Evolutionary conservation across 371 early-diverging fungal genomes (phyloP).

Genomic region (Syncephalastrum sp.): DNA sequence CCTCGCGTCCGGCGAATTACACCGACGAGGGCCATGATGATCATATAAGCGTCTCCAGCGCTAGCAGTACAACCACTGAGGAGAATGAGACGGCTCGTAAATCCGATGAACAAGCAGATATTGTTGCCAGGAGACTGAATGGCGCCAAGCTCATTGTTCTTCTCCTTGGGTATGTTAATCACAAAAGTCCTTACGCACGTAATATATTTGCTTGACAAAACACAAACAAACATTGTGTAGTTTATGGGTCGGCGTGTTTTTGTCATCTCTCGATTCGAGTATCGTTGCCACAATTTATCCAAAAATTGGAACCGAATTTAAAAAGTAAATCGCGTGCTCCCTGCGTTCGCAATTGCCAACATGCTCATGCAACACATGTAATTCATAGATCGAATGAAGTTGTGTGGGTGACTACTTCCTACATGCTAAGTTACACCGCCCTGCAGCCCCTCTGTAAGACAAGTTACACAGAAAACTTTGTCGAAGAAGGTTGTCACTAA

Average conservation of each 20-base stretch:
- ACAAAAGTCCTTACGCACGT: not conserved
- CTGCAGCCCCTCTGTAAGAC: constrained; percentile 72
- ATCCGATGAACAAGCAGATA: constrained; percentile 14
- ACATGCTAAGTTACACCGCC: constrained; percentile 73
- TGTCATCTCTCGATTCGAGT: constrained; percentile 75
- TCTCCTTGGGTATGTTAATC: constrained; percentile 26
- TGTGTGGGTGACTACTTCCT: constrained; percentile 76
- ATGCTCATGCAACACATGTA: not conserved
- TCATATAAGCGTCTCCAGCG: constrained; percentile 16
- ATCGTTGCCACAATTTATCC: constrained; percentile 80
- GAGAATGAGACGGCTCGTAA: not conserved
- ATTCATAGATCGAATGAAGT: constrained; percentile 41
- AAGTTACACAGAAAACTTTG: no score
- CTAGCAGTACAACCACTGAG: constrained; percentile 14
- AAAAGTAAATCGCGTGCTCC: constrained; percentile 24
- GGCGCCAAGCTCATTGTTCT: constrained; percentile 34
- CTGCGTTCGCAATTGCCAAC: no score
- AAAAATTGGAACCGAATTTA: constrained; percentile 75
- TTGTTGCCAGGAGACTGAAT: constrained; percentile 30
- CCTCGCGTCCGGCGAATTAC: not conserved
- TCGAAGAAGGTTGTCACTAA: not conserved
- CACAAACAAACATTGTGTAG: constrained; percentile 14
- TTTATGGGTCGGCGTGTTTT: constrained; percentile 50
- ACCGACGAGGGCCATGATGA: constrained; percentile 17
- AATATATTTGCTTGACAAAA: not conserved